Evolutionary conservation across 306 rosid species (phyloP).

Genomic region (Corylus americana): DNA sequence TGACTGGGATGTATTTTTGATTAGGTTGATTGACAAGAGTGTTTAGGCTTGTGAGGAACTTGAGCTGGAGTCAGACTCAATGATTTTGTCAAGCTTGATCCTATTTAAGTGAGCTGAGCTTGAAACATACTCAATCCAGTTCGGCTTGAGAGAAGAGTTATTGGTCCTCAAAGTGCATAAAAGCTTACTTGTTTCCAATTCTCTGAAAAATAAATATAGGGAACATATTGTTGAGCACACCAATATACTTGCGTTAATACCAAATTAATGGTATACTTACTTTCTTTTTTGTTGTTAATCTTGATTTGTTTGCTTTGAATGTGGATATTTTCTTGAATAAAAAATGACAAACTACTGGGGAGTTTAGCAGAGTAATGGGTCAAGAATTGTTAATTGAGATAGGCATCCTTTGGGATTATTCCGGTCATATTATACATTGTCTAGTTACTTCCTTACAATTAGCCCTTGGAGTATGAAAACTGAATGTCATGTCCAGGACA

Average conservation of each 20-base stretch:
- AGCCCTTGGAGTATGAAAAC: not conserved
- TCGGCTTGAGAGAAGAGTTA: not conserved
- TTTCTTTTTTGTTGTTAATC: not conserved
- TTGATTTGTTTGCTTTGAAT: constrained; percentile 16
- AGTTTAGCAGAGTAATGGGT: constrained; percentile 12
- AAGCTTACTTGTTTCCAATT: not conserved
- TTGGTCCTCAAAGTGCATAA: not conserved
- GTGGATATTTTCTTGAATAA: constrained; percentile 1
- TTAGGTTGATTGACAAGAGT: not conserved
- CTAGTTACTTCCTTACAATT: not conserved
- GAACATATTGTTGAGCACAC: not conserved
- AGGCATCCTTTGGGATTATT: constrained; percentile 7
- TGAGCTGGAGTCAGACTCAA: not conserved
- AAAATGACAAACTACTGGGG: constrained; percentile 1
- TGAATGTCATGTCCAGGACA: constrained; percentile 47
- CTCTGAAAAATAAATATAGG: not conserved
- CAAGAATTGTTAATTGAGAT: constrained; percentile 15
- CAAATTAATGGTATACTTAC: constrained; percentile 12
- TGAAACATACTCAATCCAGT: not conserved
- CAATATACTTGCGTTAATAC: not conserved
- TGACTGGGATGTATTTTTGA: not conserved
- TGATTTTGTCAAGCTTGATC: not conserved
- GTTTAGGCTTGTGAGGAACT: constrained; percentile 2
- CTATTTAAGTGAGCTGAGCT: not conserved
- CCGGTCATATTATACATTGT: constrained; percentile 5